A percentile compares a stretch with the other conserved stretches of the same genome.
phyloP scores from a whole-genome alignment of 352 stramenopile genomes.

The Phytophthora ramorum region DNA sequence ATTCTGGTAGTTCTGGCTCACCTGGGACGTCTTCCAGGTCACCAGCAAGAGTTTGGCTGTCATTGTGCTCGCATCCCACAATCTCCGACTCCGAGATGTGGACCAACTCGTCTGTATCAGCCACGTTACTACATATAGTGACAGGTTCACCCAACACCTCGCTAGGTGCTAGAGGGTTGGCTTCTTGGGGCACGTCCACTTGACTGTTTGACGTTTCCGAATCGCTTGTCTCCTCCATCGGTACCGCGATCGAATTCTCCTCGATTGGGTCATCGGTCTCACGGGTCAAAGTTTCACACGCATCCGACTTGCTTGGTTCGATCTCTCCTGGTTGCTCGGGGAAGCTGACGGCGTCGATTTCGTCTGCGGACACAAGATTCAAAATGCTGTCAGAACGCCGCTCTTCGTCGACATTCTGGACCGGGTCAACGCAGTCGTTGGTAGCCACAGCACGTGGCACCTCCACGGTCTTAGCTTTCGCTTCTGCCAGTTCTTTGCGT shows the following conservation, averaged over 20 bases:
- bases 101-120: not conserved
- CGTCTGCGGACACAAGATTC: slow-evolving; percentile 10
- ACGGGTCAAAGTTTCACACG: not conserved
- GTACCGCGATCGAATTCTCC: not conserved
- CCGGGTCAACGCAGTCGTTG: not conserved
- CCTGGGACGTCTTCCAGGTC: too few species aligned
- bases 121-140: not conserved
- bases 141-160: too few species aligned
- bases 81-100: not conserved
- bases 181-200: not conserved
- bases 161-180: too few species aligned
- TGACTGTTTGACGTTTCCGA: not conserved
- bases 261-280: not conserved
- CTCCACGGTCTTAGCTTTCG: slow-evolving; percentile 11
- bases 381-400: slow-evolving; percentile 13
- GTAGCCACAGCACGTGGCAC: not conserved
- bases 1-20: too few species aligned
- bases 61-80: not conserved
- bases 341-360: not conserved
- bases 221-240: not conserved
- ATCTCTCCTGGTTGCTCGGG: not conserved
- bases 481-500: slow-evolving; percentile 40
- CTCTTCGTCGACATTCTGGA: slow-evolving; percentile 10
- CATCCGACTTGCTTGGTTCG: not conserved
- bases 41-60: too few species aligned